Evolutionary conservation across 192 early-diverging fungal genomes (phyloP).

Genomic region (Coemansia sp.): DNA sequence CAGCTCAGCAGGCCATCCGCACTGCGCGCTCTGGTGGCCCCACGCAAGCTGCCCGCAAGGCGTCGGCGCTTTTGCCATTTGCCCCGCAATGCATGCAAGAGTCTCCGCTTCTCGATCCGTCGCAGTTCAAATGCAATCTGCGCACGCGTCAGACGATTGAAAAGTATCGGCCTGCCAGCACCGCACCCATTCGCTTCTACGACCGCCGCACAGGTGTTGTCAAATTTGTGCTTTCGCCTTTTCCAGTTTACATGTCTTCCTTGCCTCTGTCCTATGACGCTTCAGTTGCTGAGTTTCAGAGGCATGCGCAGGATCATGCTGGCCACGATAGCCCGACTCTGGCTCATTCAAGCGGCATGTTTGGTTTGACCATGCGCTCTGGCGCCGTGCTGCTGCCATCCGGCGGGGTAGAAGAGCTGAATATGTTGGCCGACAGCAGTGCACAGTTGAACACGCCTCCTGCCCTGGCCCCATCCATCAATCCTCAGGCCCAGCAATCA

Average conservation of each 20-base stretch:
- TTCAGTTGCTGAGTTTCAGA: not conserved
- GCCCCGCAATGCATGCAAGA: constrained; percentile 43
- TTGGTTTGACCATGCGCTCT: not conserved
- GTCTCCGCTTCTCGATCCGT: constrained; percentile 36
- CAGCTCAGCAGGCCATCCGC: constrained; percentile 31
- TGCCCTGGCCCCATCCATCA: not conserved
- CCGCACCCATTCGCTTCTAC: constrained; percentile 42
- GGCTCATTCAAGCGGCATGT: not conserved
- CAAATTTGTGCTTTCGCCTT: constrained; percentile 37
- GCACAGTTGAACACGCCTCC: not conserved
- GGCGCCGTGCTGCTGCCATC: constrained; percentile 28
- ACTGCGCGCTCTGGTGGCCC: constrained; percentile 37
- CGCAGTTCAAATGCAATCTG: constrained; percentile 39
- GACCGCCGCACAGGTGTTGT: constrained; percentile 25
- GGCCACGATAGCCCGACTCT: not conserved
- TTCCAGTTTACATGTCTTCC: constrained; percentile 7
- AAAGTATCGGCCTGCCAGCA: constrained; percentile 20
- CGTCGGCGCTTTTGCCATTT: constrained; percentile 29
- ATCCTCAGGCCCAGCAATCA: not conserved
- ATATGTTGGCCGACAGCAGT: constrained; percentile 1
- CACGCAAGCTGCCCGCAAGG: constrained; percentile 44
- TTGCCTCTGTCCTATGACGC: not conserved
- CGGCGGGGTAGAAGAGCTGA: constrained; percentile 19
- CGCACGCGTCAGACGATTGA: constrained; percentile 43
- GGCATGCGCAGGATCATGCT: not conserved